Evolutionary conservation across 306 rosid species (phyloP).

Genomic region (Calophaca sinica): DNA sequence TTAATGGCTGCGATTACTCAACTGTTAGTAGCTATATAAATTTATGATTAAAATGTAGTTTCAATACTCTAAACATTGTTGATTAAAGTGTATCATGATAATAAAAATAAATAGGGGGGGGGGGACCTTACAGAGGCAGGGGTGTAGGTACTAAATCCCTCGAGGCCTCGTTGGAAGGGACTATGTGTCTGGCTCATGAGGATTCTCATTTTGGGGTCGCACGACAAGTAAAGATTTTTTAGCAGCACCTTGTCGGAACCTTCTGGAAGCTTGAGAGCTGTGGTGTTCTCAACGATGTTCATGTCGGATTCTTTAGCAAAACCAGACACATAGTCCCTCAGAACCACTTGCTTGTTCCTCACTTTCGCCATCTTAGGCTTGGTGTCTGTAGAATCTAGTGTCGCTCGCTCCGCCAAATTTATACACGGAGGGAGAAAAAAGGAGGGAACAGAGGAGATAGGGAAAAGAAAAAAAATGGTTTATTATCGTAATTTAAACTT

Average conservation of each 20-base stretch:
- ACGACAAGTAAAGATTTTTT: conserved; percentile 37
- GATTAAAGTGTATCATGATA: too few relatives aligned
- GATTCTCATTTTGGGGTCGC: conserved; percentile 39
- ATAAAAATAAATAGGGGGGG: too few relatives aligned
- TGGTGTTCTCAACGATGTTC: conserved; percentile 15
- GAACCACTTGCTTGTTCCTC: conserved; percentile 41
- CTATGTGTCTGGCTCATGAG: neutral
- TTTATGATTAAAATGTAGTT: too few relatives aligned
- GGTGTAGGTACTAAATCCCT: neutral
- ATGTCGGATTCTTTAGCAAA: conserved; percentile 28
- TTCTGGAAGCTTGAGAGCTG: conserved; percentile 32
- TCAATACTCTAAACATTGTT: too few relatives aligned
- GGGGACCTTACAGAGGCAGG: conserved; percentile 20
- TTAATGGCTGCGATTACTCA: conserved; percentile 46
- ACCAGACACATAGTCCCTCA: conserved; percentile 23
- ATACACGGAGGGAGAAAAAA: too few relatives aligned
- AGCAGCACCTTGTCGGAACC: conserved; percentile 36
- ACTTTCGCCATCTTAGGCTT: neutral
- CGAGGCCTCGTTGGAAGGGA: neutral
- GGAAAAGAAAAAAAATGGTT: too few relatives aligned
- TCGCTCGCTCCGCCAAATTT: too few relatives aligned
- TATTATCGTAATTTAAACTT: too few relatives aligned
- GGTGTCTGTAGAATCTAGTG: too few relatives aligned
- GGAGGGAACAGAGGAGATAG: too few relatives aligned
- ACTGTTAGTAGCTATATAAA: neutral